Evolutionary conservation across 73 alveolate genomes (phyloP).

Genomic region (Durusdinium trenchii): DNA sequence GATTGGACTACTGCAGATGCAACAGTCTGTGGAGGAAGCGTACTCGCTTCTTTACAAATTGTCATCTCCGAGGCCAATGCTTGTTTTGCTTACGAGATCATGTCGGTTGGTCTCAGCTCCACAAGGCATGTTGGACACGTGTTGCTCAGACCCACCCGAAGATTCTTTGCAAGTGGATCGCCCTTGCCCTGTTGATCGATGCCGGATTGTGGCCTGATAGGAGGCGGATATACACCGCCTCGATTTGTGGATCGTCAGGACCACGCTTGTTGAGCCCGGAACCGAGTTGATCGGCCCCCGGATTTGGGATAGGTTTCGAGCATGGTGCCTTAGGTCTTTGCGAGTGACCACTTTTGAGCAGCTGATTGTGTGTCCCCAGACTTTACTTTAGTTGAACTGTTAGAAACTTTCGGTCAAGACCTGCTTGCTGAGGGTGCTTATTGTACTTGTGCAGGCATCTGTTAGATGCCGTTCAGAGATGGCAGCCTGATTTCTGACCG

Average conservation of each 20-base stretch:
- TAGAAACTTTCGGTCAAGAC: not conserved
- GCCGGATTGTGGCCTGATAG: not conserved
- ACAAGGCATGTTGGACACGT: not conserved
- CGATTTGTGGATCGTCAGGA: too few species aligned
- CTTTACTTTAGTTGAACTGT: not conserved
- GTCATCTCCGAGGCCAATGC: not conserved
- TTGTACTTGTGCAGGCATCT: not conserved
- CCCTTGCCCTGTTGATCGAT: not conserved
- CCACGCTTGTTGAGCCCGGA: not conserved
- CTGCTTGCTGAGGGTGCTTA: not conserved
- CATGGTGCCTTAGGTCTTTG: not conserved
- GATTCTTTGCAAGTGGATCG: not conserved
- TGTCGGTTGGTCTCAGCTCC: not conserved
- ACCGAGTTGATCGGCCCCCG: not conserved
- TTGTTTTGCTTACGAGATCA: not conserved
- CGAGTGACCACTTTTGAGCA: not conserved
- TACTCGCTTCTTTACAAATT: not conserved
- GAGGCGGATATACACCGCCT: not conserved
- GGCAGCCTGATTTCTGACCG: not conserved
- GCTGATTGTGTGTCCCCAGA: not conserved
- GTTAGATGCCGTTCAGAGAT: not conserved
- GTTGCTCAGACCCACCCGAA: conserved; percentile 7
- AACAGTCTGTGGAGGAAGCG: conserved; percentile 20
- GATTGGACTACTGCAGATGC: not conserved
- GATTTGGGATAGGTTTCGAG: not conserved